Evolutionary conservation across 805 yeast species (phyloP).

Genomic region (Lachancea sp.): DNA sequence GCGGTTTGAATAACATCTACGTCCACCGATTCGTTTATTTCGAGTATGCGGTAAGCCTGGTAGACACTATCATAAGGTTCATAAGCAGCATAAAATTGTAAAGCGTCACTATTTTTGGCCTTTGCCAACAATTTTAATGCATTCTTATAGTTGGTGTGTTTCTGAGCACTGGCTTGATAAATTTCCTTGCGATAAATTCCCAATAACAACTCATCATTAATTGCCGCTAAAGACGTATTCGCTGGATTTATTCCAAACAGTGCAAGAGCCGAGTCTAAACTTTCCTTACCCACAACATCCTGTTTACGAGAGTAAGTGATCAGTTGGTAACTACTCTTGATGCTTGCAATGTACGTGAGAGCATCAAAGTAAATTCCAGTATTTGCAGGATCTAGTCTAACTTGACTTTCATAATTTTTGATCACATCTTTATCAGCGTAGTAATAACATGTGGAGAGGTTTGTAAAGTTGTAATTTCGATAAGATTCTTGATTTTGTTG

Average conservation of each 20-base stretch:
- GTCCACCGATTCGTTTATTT: slow-evolving; percentile 45
- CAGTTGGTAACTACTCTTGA: slow-evolving; percentile 42
- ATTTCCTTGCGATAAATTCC: slow-evolving; percentile 32
- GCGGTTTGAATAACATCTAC: slow-evolving; percentile 75
- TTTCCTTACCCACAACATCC: slow-evolving; percentile 48
- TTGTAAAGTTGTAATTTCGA: slow-evolving; percentile 35
- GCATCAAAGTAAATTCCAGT: slow-evolving; percentile 54
- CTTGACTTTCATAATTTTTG: slow-evolving; percentile 40
- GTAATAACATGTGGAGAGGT: slow-evolving; percentile 43
- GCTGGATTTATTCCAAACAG: slow-evolving; percentile 32
- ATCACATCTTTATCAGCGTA: slow-evolving; percentile 46
- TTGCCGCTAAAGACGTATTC: slow-evolving; percentile 15
- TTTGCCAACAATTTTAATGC: slow-evolving; percentile 37
- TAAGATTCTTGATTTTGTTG: slow-evolving; percentile 16
- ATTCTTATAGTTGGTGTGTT: slow-evolving; percentile 32
- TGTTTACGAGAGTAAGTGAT: slow-evolving; percentile 44
- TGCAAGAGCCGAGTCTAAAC: slow-evolving; percentile 36
- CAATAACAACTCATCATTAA: slow-evolving; percentile 29
- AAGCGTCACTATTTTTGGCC: slow-evolving; percentile 32
- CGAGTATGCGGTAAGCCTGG: slow-evolving; percentile 50
- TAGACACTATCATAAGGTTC: slow-evolving; percentile 39
- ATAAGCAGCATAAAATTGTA: slow-evolving; percentile 37
- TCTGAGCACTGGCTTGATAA: slow-evolving; percentile 9
- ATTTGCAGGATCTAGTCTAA: slow-evolving; percentile 38
- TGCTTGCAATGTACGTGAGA: slow-evolving; percentile 43